Evolutionary conservation across 768 basidiomycete genomes (phyloP), one percentile per base, ranked within the genome.

Genomic region (Lentinula sp.): DNA sequence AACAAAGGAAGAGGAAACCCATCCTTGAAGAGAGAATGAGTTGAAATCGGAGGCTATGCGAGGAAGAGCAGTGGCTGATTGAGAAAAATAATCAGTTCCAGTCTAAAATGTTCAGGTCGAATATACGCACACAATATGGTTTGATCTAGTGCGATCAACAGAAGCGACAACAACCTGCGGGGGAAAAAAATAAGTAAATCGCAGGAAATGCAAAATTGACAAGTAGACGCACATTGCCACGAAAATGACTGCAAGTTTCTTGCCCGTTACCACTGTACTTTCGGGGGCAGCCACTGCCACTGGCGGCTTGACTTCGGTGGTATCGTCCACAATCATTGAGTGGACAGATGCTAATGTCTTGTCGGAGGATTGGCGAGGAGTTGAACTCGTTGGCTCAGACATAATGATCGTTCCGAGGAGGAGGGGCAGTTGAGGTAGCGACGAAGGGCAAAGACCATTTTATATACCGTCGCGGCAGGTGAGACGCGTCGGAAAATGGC

Each of bases 71-170:
- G 68, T 70, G 16, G 68, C 64, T 57, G 52, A 49, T 37, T 20
- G 52, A 51, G 41, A 41, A 46, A 42, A 45, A 8, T 1, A 6
- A 13, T 43, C 41, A 58, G 12, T 16, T 0, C 28, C 28, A 28
- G 28, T 28, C 28, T 28, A 28, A 28, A n/a, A 20, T 23, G 9
- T 8, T 18, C 20, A 46, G 13, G 32, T n/a, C 18, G 23, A n/a
- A 33, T 2, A 32, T 16, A 6, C 63, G 48, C 48, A 35, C 62
- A 70, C 41, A 78, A 65, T 64, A 79, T 78, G 4, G 77, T 70
- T 62, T 79, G 76, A 60, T 79, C 76, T 43, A 74, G 63, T 13
- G 70, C 67, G 60, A 71, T 66, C 45, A 72, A 63, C 42, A 74
- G 70, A 15, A 72, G 15, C 15, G 43, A 32, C 36, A 62, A 23